These are phyloP conservation scores for Aspergillus bombycis DNA, from an alignment of 2,329 filamentous ascomycete species.

Conservation along the genomic window DNA sequence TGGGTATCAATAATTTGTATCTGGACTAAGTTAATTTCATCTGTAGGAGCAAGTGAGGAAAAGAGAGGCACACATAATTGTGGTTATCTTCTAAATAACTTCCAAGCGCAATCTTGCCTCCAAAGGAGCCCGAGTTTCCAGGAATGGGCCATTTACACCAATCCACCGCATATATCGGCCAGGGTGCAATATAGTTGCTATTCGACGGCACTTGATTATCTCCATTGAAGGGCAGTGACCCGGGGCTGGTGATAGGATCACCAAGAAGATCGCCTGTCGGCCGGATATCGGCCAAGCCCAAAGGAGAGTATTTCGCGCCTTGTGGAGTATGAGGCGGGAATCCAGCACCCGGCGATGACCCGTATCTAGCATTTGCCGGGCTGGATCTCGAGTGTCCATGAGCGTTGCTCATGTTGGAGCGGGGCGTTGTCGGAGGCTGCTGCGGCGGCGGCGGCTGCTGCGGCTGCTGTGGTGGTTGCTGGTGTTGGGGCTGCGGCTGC, in stretches of 20 bases:
- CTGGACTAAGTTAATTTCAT: slow-evolving; percentile 51
- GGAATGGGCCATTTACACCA: slow-evolving; percentile 98
- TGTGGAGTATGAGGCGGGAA: slow-evolving; percentile 58
- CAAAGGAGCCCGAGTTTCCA: slow-evolving; percentile 60
- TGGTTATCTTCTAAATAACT: slow-evolving; percentile 98
- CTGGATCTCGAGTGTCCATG: slow-evolving; percentile 86
- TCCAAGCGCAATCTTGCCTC: slow-evolving; percentile 90
- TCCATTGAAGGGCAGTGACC: slow-evolving; percentile 65
- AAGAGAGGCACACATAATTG: slow-evolving; percentile 75
- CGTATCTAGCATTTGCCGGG: slow-evolving; percentile 72
- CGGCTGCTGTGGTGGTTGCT: slow-evolving; percentile 12
- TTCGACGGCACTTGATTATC: slow-evolving; percentile 69
- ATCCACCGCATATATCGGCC: slow-evolving; percentile 95
- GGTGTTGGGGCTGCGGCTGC: slow-evolving; percentile 7
- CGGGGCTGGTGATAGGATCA: slow-evolving; percentile 67
- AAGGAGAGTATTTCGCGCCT: slow-evolving; percentile 75
- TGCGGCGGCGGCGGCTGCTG: slow-evolving; percentile 18
- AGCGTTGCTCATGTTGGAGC: slow-evolving; percentile 65
- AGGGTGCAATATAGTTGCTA: slow-evolving; percentile 91
- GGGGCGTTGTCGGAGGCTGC: slow-evolving; percentile 54
- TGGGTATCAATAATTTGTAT: slow-evolving; percentile 97
- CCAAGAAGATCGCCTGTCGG: slow-evolving; percentile 79
- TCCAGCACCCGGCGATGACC: slow-evolving; percentile 46
- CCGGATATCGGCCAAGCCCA: slow-evolving; percentile 89
- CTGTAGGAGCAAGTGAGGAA: slow-evolving; percentile 6